These are phyloP conservation scores for Diaporthe vexans DNA, from an alignment of 2,329 filamentous ascomycete species.

Conservation along the genomic window DNA sequence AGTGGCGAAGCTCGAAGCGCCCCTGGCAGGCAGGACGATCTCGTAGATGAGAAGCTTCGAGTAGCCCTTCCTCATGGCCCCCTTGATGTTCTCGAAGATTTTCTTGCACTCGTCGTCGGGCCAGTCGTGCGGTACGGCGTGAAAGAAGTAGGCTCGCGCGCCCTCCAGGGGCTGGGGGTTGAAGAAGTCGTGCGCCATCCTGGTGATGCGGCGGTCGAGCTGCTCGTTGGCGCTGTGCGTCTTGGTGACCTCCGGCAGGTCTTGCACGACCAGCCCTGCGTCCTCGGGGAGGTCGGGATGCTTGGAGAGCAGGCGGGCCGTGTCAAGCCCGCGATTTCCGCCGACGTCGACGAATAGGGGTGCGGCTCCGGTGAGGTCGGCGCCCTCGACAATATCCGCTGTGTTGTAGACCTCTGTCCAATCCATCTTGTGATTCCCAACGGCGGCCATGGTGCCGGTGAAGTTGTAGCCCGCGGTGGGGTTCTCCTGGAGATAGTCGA, in stretches of 20 bases:
- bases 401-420: conserved; percentile 52
- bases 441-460: conserved; percentile 53
- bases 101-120: conserved; percentile 39
- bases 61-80: conserved; percentile 55
- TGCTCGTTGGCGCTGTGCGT: conserved; percentile 42
- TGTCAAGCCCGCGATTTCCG: conserved; percentile 54
- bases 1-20: conserved; percentile 49
- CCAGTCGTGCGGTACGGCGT: conserved; percentile 53
- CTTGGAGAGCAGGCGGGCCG: conserved; percentile 50
- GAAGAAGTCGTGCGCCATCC: conserved; percentile 54
- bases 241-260: conserved; percentile 51
- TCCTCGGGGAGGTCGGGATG: conserved; percentile 45
- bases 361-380: background rate
- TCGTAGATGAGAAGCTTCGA: conserved; percentile 56
- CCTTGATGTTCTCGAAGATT: background rate
- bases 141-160: conserved; percentile 48
- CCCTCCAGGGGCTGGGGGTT: conserved; percentile 56
- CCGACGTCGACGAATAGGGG: conserved; percentile 53
- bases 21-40: conserved; percentile 52
- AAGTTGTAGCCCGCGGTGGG: conserved; percentile 50
- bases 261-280: conserved; percentile 52
- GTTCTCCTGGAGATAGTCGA: conserved; percentile 50
- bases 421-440: conserved; percentile 51
- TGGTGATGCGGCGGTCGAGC: conserved; percentile 45
- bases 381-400: conserved; percentile 42